A percentile compares a stretch with the other conserved stretches of the same genome.
Evolutionary conservation across 352 stramenopile genomes (phyloP).

Genomic region (Phytophthora vignae): DNA sequence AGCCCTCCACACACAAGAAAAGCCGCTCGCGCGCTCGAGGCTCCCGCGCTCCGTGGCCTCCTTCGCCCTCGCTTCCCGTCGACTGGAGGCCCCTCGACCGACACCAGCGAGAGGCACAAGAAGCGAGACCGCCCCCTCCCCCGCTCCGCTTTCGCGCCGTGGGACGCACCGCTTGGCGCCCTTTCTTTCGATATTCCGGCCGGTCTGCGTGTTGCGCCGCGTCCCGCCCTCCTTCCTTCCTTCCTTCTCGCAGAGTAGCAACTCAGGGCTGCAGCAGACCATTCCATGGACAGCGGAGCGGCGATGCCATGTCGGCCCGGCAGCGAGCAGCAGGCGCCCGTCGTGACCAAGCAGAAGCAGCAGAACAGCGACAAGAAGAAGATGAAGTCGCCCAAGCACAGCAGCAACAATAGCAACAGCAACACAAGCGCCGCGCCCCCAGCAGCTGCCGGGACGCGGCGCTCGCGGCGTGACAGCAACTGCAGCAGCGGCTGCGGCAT

Average conservation of each 20-base stretch:
- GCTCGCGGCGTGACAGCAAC: constrained; percentile 28
- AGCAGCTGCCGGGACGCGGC: constrained; percentile 16
- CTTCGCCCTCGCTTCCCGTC: neutral
- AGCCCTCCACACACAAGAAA: constrained; percentile 22
- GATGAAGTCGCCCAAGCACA: constrained; percentile 6
- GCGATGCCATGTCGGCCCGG: constrained; percentile 8
- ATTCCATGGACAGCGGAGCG: constrained; percentile 17
- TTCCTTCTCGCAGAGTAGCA: neutral
- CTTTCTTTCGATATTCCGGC: constrained; percentile 22
- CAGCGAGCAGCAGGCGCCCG: neutral
- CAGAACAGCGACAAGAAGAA: constrained; percentile 1
- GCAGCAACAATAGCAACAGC: constrained; percentile 4
- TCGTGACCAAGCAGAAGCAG: too few relatives aligned
- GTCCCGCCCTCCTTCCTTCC: neutral
- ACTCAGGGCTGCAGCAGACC: neutral
- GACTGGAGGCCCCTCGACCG: too few relatives aligned
- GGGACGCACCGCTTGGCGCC: constrained; percentile 21
- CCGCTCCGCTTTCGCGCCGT: constrained; percentile 7
- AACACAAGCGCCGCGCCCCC: neutral
- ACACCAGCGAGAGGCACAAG: too few relatives aligned
- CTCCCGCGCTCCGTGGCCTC: neutral
- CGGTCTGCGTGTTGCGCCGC: constrained; percentile 19
- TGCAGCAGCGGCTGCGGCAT: constrained; percentile 24
- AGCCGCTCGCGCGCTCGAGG: neutral
- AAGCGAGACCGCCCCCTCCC: neutral